Percentiles rank a stretch among this genome's conserved stretches.
These are phyloP conservation scores for Talaromyces wortmannii DNA, from an alignment of 495 filamentous ascomycete genomes.

Conservation along the genomic window DNA sequence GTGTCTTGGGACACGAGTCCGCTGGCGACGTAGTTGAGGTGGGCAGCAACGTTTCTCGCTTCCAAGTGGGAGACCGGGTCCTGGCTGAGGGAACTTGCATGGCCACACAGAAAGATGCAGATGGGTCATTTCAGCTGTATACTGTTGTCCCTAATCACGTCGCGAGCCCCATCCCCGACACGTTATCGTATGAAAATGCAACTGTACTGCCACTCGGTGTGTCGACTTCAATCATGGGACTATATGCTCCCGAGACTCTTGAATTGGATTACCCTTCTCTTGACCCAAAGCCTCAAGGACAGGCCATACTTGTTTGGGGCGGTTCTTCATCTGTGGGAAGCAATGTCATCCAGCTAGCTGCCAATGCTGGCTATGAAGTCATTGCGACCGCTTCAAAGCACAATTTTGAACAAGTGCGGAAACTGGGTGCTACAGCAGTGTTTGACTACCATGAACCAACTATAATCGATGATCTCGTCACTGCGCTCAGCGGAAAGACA, in stretches of 20 bases:
- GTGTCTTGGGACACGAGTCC: conserved; percentile 31
- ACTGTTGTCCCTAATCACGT: conserved; percentile 15
- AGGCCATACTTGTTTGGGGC: conserved; percentile 38
- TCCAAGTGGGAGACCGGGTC: conserved; percentile 36
- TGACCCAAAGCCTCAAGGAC: background rate
- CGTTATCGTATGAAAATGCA: conserved; percentile 29
- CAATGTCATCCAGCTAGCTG: conserved; percentile 33
- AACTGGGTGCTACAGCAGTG: conserved; percentile 30
- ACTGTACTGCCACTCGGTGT: conserved; percentile 30
- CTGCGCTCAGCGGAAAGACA: background rate
- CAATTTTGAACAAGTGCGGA: conserved; percentile 35
- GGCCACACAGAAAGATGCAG: conserved; percentile 13
- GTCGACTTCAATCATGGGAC: conserved; percentile 20
- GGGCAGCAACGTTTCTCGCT: conserved; percentile 21
- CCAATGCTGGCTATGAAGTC: conserved; percentile 31
- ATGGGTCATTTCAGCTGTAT: conserved; percentile 36
- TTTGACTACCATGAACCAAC: conserved; percentile 35
- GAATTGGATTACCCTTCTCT: background rate
- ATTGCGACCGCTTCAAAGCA: conserved; percentile 37
- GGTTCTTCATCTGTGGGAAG: conserved; percentile 37
- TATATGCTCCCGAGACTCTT: background rate
- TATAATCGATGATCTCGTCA: conserved; percentile 19
- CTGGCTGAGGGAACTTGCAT: conserved; percentile 15
- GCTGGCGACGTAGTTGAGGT: conserved; percentile 33
- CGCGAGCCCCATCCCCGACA: conserved; percentile 23